phyloP scores from a whole-genome alignment of 805 yeast species.

The Metschnikowia shivogae region DNA sequence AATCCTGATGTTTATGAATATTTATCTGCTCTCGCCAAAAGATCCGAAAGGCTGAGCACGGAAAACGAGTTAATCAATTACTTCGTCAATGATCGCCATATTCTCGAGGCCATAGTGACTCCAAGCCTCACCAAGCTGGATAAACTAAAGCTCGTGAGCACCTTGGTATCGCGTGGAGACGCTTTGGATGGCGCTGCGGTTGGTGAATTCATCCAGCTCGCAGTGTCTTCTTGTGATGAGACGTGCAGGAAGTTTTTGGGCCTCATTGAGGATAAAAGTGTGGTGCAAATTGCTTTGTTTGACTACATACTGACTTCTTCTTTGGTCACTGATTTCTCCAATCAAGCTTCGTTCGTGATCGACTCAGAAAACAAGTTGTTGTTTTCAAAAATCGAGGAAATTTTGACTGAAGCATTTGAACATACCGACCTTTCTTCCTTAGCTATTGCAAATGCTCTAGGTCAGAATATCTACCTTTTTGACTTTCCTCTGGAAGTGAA shows the following conservation, averaged over 20 bases:
- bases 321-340: constrained; percentile 13
- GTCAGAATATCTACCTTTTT: constrained; percentile 35
- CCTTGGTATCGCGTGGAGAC: constrained; percentile 5
- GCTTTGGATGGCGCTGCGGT: background rate
- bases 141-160: constrained; percentile 15
- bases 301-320: background rate
- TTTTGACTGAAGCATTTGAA: constrained; percentile 11
- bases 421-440: constrained; percentile 22
- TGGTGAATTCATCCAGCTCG: background rate
- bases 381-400: constrained; percentile 23
- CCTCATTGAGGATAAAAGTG: constrained; percentile 5
- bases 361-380: constrained; percentile 13
- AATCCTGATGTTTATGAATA: constrained; percentile 26
- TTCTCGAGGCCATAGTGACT: constrained; percentile 19
- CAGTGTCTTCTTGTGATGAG: background rate
- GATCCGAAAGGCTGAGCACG: constrained; percentile 14
- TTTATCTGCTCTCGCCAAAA: constrained; percentile 28
- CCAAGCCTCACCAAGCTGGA: constrained; percentile 7
- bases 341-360: constrained; percentile 8
- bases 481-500: background rate
- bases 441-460: constrained; percentile 47
- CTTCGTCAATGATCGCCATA: constrained; percentile 14
- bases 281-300: constrained; percentile 8
- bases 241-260: constrained; percentile 12
- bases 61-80: constrained; percentile 23